Percentiles rank a stretch among this genome's conserved stretches.
Conservation (phyloP, 495 filamentous ascomycete genomes). For the Penicillium chermesinum region DNA sequence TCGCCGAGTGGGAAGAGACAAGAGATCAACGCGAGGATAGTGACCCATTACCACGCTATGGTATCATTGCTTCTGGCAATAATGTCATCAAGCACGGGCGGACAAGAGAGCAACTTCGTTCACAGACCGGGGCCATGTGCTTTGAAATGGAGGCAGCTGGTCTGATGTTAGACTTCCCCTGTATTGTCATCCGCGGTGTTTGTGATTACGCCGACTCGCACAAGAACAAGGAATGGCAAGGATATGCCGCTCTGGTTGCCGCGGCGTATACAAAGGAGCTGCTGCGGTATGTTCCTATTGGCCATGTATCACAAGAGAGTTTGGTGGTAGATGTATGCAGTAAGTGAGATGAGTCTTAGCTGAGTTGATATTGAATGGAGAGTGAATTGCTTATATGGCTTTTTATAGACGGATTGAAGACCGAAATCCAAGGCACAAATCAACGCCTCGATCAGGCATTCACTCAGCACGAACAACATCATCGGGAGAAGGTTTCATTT, state of each 20-base stretch:
- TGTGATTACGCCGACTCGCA: slow-evolving; percentile 7
- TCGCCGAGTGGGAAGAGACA: slow-evolving; percentile 1
- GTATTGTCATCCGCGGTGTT: slow-evolving; percentile 3
- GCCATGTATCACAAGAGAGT: slow-evolving; percentile 1
- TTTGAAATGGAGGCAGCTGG: slow-evolving; percentile 6
- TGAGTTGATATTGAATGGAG: neutral
- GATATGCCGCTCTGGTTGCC: slow-evolving; percentile 5
- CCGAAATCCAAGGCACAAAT: slow-evolving; percentile 24
- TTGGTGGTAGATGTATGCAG: neutral
- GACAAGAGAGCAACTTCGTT: slow-evolving; percentile 6
- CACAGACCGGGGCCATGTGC: slow-evolving; percentile 1
- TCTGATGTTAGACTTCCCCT: slow-evolving; percentile 5
- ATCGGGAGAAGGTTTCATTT: slow-evolving; percentile 4
- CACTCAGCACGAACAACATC: slow-evolving; percentile 13
- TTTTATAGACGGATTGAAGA: slow-evolving; percentile 5
- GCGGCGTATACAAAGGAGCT: slow-evolving; percentile 9
- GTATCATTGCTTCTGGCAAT: slow-evolving; percentile 7
- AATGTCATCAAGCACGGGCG: slow-evolving; percentile 2
- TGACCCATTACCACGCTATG: slow-evolving; percentile 1
- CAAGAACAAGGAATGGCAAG: slow-evolving; percentile 5
- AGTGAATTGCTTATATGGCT: slow-evolving; percentile 4
- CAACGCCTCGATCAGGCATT: slow-evolving; percentile 16
- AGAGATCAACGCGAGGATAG: slow-evolving; percentile 3
- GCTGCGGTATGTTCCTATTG: slow-evolving; percentile 1
- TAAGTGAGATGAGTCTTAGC: neutral